phyloP scores from a whole-genome alignment of 2,329 filamentous ascomycete genomes.

The Colletotrichum godetiae region DNA sequence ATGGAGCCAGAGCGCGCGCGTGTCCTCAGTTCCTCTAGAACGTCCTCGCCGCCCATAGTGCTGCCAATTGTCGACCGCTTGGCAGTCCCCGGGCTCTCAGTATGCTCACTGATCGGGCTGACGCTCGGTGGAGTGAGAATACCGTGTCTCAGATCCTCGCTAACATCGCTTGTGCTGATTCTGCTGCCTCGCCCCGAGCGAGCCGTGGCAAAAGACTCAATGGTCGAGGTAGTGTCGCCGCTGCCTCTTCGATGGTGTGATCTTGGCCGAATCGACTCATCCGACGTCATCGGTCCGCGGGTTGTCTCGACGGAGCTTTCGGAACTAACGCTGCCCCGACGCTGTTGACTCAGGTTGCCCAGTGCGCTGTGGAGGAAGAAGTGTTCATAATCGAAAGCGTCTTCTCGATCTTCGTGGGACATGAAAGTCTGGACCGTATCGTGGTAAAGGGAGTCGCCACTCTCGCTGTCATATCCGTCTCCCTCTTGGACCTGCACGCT shows the following conservation, averaged over 20 bases:
- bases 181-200: conserved; percentile 60
- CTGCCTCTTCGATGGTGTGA: conserved; percentile 55
- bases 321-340: conserved; percentile 64
- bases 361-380: conserved; percentile 95
- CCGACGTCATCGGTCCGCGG: conserved; percentile 55
- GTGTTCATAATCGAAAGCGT: conserved; percentile 96
- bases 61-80: conserved; percentile 38
- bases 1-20: conserved; percentile 45
- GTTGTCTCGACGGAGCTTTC: conserved; percentile 73
- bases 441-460: conserved; percentile 72
- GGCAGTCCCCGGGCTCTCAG: conserved; percentile 32
- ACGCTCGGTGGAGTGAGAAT: conserved; percentile 29
- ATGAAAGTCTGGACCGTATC: conserved; percentile 69
- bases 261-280: conserved; percentile 39
- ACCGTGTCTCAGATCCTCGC: conserved; percentile 23
- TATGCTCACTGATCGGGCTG: conserved; percentile 32
- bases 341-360: conserved; percentile 75
- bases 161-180: conserved; percentile 23
- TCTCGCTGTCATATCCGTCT: conserved; percentile 67
- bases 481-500: conserved; percentile 50
- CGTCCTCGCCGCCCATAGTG: conserved; percentile 42
- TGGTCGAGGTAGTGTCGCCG: conserved; percentile 60
- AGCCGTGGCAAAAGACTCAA: conserved; percentile 68
- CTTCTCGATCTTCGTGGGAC: conserved; percentile 91
- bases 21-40: conserved; percentile 36